Evolutionary conservation across 2,329 filamentous ascomycete genomes (phyloP), one percentile per base, ranked within the genome.

Genomic region (Verticillium longisporum): DNA sequence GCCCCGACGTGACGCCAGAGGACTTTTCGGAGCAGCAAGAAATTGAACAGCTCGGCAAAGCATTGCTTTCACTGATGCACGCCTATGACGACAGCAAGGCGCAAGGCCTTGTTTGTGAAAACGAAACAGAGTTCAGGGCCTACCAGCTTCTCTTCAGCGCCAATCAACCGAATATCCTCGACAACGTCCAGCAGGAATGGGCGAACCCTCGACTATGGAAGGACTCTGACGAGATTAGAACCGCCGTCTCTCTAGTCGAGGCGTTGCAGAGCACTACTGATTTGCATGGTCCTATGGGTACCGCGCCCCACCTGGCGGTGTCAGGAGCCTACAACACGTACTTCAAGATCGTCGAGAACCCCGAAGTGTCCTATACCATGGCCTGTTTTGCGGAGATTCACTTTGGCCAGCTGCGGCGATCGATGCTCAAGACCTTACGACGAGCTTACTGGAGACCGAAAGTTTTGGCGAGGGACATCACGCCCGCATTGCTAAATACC

Each of bases 361-460:
- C 77, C 0, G 73, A 76, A 15, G 81, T 88, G 2, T 88, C 87
- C 0, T 89, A 89, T 68, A 88, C 85, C 1, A 88, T 89, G 84
- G 87, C 86, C 14, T 89, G 87, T 66, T 83, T 89, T 62, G 86
- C 86, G 6, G 86, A 89, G 67, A 83, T 86, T n/a, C 85, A 88
- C 67, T 88, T 89, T 61, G 82, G 83, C 50, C 77, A 80, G 38
- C 75, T 88, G 36, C 84, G 87, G 50, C 83, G 84, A 60, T 78
- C 80, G 13, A 82, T 87, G 15, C 70, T 89, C 18, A 79, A 79
- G 60, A 80, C 81, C 15, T 73, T 88, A 26, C 79, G 82, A 58
- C 78, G 75, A 60, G 78, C 82, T 1, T 84, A 87, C 63, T 77
- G 82, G 1, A 80, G 85, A 61, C 82, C 83, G 31, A 79, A 83